A percentile compares a stretch with the other conserved stretches of the same genome.
Evolutionary conservation across 2,329 filamentous ascomycete species (phyloP).

Genomic region (Magnaporthiopsis incrustans): DNA sequence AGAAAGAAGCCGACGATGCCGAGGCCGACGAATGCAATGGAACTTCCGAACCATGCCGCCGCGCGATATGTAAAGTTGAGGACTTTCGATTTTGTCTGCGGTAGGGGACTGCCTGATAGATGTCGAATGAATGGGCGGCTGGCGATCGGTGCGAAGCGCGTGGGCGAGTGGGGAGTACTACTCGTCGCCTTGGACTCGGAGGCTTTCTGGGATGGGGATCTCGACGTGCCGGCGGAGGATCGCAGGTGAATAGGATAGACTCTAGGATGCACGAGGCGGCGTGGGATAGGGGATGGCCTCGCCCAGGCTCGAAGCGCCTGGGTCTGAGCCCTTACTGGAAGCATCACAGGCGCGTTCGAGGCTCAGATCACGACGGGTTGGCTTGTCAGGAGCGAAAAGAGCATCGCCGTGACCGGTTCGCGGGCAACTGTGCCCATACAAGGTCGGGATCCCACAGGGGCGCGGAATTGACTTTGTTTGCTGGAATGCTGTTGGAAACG

Average conservation of each 20-base stretch:
- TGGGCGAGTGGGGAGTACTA: background rate
- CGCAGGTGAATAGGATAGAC: background rate
- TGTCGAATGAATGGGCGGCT: constrained; percentile 21
- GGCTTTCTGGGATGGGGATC: background rate
- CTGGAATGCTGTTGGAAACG: background rate
- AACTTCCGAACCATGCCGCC: constrained; percentile 66
- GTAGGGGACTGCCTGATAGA: constrained; percentile 45
- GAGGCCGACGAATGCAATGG: constrained; percentile 60
- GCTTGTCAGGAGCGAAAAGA: background rate
- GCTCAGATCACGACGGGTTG: background rate
- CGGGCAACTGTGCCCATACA: background rate
- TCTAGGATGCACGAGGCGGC: background rate
- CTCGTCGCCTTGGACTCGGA: background rate
- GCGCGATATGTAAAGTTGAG: constrained; percentile 58
- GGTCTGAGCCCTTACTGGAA: background rate
- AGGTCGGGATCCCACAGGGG: background rate
- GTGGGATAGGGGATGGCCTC: background rate
- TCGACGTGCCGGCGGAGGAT: background rate
- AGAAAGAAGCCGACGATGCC: constrained; percentile 79
- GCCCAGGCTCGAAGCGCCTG: background rate
- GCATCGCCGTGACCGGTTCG: background rate
- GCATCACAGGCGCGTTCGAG: background rate
- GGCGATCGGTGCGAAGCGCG: background rate
- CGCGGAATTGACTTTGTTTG: background rate
- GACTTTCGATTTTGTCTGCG: constrained; percentile 37